Evolutionary conservation across 73 alveolate genomes (phyloP).

Genomic region (Paramecium caudatum): DNA sequence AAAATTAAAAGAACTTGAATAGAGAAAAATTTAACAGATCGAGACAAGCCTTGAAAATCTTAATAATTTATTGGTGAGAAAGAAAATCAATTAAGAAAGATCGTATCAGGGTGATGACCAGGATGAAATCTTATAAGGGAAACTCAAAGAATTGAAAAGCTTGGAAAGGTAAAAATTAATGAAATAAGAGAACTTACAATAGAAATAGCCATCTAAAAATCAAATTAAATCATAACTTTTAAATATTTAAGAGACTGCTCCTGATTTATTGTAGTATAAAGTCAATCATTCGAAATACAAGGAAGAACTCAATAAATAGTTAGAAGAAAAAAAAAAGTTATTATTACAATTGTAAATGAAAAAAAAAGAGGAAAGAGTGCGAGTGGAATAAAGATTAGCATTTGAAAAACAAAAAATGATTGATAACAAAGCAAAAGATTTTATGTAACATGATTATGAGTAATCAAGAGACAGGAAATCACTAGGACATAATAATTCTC

Average conservation of each 20-base stretch:
- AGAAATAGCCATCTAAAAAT: background rate
- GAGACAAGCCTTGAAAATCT: constrained; percentile 56
- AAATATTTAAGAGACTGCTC: background rate
- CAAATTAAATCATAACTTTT: background rate
- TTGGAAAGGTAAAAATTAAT: constrained; percentile 15
- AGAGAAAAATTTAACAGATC: constrained; percentile 36
- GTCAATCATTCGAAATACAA: background rate
- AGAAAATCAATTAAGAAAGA: constrained; percentile 55
- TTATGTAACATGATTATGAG: constrained; percentile 33
- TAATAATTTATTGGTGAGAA: constrained; percentile 40
- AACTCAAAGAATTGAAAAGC: constrained; percentile 24
- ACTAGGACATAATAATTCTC: background rate
- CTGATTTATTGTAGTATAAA: background rate
- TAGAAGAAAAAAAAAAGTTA: constrained; percentile 41
- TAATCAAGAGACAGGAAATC: background rate
- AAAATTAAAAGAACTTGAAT: constrained; percentile 49
- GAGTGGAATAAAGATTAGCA: constrained; percentile 41
- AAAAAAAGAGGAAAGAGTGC: constrained; percentile 47
- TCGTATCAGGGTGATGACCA: constrained; percentile 12
- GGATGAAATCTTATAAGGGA: constrained; percentile 6
- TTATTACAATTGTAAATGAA: background rate
- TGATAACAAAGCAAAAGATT: constrained; percentile 40
- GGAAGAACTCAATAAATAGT: constrained; percentile 30
- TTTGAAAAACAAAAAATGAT: constrained; percentile 44
- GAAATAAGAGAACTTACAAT: background rate